phyloP scores from a whole-genome alignment of 306 rosid species.

The Sophora flavescens region DNA sequence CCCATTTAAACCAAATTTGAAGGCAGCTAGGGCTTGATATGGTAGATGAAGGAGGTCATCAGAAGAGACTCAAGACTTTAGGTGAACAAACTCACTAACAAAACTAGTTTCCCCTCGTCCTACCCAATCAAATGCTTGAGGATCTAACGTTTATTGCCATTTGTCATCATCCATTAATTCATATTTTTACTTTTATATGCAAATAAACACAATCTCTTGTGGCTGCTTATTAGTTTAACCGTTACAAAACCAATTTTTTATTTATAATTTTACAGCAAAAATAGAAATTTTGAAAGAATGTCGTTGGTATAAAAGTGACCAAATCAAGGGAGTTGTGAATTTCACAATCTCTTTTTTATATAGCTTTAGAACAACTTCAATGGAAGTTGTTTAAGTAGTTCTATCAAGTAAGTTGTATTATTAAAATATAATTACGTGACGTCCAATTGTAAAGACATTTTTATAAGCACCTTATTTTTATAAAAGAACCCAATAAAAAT shows the following conservation, averaged over 20 bases:
- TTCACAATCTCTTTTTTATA: not conserved
- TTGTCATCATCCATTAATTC: not conserved
- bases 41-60: slow-evolving; percentile 49
- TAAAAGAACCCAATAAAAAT: no score
- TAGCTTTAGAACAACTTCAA: no score
- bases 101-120: slow-evolving; percentile 33
- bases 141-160: not conserved
- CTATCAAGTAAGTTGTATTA: no score
- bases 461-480: no score
- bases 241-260: not conserved
- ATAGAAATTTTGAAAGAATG: not conserved
- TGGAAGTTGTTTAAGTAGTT: no score
- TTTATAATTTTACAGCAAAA: not conserved
- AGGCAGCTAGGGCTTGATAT: not conserved
- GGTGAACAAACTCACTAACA: slow-evolving; percentile 53
- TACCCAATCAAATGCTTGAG: slow-evolving; percentile 38
- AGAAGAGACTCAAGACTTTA: slow-evolving; percentile 36
- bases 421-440: no score
- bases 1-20: not conserved
- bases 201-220: not conserved
- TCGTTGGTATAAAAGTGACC: not conserved
- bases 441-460: no score
- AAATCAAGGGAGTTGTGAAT: not conserved
- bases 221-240: no score
- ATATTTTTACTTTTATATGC: not conserved